These are phyloP conservation scores for Cordyceps cicadae DNA, from an alignment of 2,329 filamentous ascomycete genomes.

Conservation along the genomic window DNA sequence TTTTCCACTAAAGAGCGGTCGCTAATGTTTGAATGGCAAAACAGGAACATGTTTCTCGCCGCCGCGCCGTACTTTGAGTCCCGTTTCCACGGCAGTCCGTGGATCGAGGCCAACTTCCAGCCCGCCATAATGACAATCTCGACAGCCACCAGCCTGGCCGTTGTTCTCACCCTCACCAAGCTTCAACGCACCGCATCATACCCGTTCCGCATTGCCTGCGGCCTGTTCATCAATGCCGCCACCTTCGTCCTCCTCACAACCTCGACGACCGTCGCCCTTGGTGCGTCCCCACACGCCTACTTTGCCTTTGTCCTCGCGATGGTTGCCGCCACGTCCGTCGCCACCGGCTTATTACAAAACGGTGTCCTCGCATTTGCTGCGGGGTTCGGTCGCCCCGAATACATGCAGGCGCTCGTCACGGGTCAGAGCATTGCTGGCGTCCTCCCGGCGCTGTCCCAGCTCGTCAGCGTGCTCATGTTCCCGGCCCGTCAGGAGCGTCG, in stretches of 20 bases:
- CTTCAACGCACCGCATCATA: constrained; percentile 80
- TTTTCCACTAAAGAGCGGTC: neutral
- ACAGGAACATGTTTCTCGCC: constrained; percentile 96
- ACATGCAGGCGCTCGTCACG: constrained; percentile 93
- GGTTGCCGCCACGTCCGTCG: constrained; percentile 71
- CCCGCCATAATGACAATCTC: constrained; percentile 81
- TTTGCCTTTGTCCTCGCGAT: constrained; percentile 75
- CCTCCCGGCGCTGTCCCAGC: constrained; percentile 78
- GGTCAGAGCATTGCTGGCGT: constrained; percentile 91
- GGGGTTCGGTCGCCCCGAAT: constrained; percentile 76
- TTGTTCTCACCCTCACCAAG: constrained; percentile 69
- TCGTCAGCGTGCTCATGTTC: constrained; percentile 63
- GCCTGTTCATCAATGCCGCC: constrained; percentile 67
- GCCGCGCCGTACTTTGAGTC: constrained; percentile 86
- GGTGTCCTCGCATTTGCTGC: constrained; percentile 87
- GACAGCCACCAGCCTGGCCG: constrained; percentile 70
- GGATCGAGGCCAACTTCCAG: constrained; percentile 76
- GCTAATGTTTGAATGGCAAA: neutral
- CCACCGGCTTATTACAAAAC: constrained; percentile 83
- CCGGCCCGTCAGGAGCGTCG: constrained; percentile 36
- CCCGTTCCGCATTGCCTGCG: constrained; percentile 71
- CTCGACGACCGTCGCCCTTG: constrained; percentile 64
- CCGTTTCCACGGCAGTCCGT: constrained; percentile 64
- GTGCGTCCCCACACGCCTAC: constrained; percentile 56
- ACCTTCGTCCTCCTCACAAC: constrained; percentile 71